Base-by-base conservation (phyloP, 176 grass and related monocot species). In the Carex pumila region DNA sequence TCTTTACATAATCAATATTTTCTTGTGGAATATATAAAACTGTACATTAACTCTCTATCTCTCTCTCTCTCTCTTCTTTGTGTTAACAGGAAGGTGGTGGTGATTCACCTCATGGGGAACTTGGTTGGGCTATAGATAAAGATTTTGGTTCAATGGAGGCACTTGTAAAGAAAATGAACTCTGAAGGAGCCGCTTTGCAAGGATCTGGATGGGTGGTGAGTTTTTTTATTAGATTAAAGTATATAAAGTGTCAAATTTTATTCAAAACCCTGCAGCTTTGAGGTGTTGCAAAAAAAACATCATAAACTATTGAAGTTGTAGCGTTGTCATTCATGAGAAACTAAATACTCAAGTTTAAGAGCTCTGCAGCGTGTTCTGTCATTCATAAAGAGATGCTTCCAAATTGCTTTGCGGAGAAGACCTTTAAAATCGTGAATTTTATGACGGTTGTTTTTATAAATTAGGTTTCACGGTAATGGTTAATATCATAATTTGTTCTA, bases 131-230 rank as follows among this genome's bases (percentile, higher is more conserved):
- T 50, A 95, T 95, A 77, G 96, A 95, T 83, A 90, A 92, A 85
- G 77, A 94, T 68, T 99, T 99, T 79, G 93, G 93, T 89, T 99
- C 93, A 45, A 79, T 94, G 85, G 91, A 95, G 12, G 81, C 81
- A 18, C 85, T 99, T 87, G 55, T 99, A 58, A 91, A 95, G 91
- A 99, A 99, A 89, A 95, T 99, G 66, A 99, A 94, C 77, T 87
- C 91, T 64, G 91, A 95, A 77, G 96, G 96, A 86, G 93, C 93
- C 84, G 96, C 90, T 88, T 83, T 99, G 85, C 96, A 99, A 88
- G 96, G 96, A 85, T 99, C 96, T 86, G 96, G 96, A 93, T 99
- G 96, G 96, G 96, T 99, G 93, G 96, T 99, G 60, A 69, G 93
- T 86, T 86, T 65, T 53, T 86, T 85, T 57, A 39, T 79, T 72